These are phyloP conservation scores for Monilinia fructicola DNA, from an alignment of 2,329 filamentous ascomycete genomes.

Conservation along the genomic window DNA sequence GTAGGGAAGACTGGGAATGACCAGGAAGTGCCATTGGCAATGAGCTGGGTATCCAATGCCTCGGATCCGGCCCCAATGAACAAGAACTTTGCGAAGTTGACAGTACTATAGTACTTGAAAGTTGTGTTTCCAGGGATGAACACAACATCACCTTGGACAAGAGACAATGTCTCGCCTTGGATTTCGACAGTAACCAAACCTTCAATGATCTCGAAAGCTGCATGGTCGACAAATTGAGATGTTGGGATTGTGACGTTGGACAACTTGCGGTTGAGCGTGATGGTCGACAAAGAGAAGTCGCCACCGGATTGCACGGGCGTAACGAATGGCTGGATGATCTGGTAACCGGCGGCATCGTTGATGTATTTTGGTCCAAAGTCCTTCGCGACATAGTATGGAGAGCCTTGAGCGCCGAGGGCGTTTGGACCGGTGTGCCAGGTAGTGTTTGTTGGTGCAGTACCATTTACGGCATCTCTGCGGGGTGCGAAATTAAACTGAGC, in stretches of 20 bases:
- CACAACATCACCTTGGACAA: conserved; percentile 42
- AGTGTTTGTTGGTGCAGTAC: conserved; percentile 41
- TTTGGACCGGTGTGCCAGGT: conserved; percentile 46
- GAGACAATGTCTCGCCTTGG: conserved; percentile 38
- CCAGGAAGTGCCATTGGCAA: conserved; percentile 26
- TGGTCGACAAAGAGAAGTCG: conserved; percentile 48
- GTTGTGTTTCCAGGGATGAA: conserved; percentile 42
- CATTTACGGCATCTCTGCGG: conserved; percentile 46
- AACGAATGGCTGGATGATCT: conserved; percentile 48
- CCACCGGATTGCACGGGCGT: conserved; percentile 44
- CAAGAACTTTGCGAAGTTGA: conserved; percentile 32
- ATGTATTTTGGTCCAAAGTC: conserved; percentile 49
- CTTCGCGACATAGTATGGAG: conserved; percentile 48
- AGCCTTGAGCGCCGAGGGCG: conserved; percentile 38
- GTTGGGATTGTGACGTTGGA: conserved; percentile 30
- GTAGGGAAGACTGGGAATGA: conserved; percentile 30
- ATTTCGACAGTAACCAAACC: conserved; percentile 42
- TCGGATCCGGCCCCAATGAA: conserved; percentile 27
- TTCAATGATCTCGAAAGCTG: conserved; percentile 45
- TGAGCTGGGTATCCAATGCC: conserved; percentile 30
- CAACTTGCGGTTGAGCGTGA: conserved; percentile 41
- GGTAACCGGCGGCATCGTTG: conserved; percentile 43
- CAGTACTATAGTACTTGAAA: conserved; percentile 42
- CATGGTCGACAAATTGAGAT: conserved; percentile 39
- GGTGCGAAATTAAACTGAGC: conserved; percentile 45